Conservation (phyloP, 1,139 yeast genomes). For the Blastobotrys capitulatus region DNA sequence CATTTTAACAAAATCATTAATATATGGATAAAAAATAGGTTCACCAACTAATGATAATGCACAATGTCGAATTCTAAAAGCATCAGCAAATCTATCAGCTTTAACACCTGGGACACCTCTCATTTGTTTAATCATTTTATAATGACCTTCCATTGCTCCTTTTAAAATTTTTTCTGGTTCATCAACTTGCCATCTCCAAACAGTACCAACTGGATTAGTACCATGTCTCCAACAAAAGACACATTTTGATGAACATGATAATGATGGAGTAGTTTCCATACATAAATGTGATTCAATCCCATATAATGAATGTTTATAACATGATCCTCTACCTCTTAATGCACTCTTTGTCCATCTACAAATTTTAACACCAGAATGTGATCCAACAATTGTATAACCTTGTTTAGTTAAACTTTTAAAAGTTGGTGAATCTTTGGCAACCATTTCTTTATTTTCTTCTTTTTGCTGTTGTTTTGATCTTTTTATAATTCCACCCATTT, state of each 20-base stretch:
- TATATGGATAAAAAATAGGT: conserved; percentile 89
- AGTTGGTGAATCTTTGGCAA: conserved; percentile 84
- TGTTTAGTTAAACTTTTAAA: conserved; percentile 83
- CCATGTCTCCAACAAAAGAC: conserved; percentile 98
- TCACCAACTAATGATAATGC: conserved; percentile 91
- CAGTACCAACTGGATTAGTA: conserved; percentile 92
- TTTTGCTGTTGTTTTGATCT: conserved; percentile 24
- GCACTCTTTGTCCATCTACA: conserved; percentile 98
- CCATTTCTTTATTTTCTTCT: conserved; percentile 67
- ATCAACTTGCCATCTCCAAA: conserved; percentile 96
- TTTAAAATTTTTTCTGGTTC: conserved; percentile 76
- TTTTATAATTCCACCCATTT: conserved; percentile 62
- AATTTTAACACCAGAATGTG: conserved; percentile 92
- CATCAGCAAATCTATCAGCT: conserved; percentile 84
- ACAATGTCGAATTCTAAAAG: conserved; percentile 83
- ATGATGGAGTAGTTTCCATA: conserved; percentile 93
- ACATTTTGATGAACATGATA: conserved; percentile 92
- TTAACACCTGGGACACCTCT: conserved; percentile 94
- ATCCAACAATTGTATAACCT: conserved; percentile 89
- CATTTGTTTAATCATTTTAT: conserved; percentile 87
- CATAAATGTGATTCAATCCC: conserved; percentile 82
- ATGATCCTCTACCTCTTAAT: conserved; percentile 86
- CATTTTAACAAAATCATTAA: conserved; percentile 76
- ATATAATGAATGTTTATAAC: conserved; percentile 88
- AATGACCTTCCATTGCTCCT: conserved; percentile 87